Evolutionary conservation across 2,329 filamentous ascomycete species (phyloP).

Genomic region (Diplodia mutila): DNA sequence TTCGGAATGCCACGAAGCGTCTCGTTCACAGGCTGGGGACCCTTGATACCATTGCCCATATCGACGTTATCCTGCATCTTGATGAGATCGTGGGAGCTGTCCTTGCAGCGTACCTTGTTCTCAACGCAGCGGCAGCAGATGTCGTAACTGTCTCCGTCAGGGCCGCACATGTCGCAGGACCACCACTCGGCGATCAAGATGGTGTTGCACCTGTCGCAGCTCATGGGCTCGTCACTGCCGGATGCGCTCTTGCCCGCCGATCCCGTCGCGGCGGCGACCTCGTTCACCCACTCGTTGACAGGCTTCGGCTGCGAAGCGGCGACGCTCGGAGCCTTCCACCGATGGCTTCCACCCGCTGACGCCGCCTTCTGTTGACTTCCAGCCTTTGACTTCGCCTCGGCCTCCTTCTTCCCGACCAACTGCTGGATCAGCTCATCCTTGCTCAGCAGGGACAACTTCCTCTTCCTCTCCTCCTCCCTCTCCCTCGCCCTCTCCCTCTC

Average conservation of each 20-base stretch:
- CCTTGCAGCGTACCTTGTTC: neutral
- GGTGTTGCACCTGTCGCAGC: neutral
- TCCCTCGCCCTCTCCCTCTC: slow-evolving; percentile 30
- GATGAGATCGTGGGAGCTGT: neutral
- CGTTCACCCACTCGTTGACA: neutral
- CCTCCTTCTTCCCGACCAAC: slow-evolving; percentile 2
- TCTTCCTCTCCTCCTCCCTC: slow-evolving; percentile 13
- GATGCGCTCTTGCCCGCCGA: neutral
- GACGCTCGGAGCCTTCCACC: neutral
- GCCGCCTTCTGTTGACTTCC: neutral
- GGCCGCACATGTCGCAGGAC: slow-evolving; percentile 1
- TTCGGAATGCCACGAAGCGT: neutral
- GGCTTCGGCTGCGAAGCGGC: neutral
- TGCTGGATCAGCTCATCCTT: slow-evolving; percentile 38
- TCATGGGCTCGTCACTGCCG: neutral
- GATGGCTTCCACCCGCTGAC: neutral
- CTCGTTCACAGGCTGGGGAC: neutral
- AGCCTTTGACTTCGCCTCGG: neutral
- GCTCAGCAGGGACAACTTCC: slow-evolving; percentile 33
- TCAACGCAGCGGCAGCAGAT: slow-evolving; percentile 5
- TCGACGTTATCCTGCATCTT: neutral
- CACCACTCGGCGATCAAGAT: neutral
- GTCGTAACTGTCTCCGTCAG: neutral
- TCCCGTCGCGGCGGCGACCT: neutral
- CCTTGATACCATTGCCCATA: neutral